Base-by-base conservation (phyloP, 371 early-diverging fungal genomes). In the Syncephalastrum contaminatum region DNA sequence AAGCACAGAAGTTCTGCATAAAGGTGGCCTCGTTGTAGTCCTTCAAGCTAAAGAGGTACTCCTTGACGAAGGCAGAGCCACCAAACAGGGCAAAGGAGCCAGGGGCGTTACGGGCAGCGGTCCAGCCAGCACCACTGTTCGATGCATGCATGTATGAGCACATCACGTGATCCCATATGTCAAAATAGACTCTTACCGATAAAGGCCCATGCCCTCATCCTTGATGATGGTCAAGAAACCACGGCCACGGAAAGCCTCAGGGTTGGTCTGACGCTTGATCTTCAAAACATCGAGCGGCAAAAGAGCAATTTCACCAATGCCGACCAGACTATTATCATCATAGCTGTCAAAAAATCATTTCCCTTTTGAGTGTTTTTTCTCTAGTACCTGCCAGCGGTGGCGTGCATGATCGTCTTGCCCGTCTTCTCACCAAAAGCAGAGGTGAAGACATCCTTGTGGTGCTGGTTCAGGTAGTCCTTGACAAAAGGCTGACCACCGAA, bases 401-500 rank as follows among this genome's bases (percentile, higher is more conserved):
- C 98, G 61, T 96, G 95, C 90, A 97, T 90, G 64, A 95, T 88
- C 15, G 96, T 92, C 83, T 95, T 95, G 61, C 94, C 90, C 47
- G 91, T 92, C 72, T 88, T 86, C 59, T 97, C 97, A 43, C 97
- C 97, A 83, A 97, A 96, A 27, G 82, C 62, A 20, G 64, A 60
- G 44, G 83, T 73, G 75, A 98, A 98, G n/a, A 73, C 43, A 20
- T 67, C 64, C 62, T 86, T 85, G 81, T 95, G 85, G 73, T 95
- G 67, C 39, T 65, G 84, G 76, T 90, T 91, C 56, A 98, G 66
- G 68, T 87, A 94, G 73, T 98, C 97, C 68, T 88, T 92, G 27
- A 93, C 95, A 61, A 90, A 93, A 19, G 97, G 96, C 77, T 98
- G 98, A 15, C 98, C 98, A 64, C 97, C 97, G 63, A 95, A 98